phyloP scores from a whole-genome alignment of 2,329 filamentous ascomycete genomes.

The Venturia oleaginea region DNA sequence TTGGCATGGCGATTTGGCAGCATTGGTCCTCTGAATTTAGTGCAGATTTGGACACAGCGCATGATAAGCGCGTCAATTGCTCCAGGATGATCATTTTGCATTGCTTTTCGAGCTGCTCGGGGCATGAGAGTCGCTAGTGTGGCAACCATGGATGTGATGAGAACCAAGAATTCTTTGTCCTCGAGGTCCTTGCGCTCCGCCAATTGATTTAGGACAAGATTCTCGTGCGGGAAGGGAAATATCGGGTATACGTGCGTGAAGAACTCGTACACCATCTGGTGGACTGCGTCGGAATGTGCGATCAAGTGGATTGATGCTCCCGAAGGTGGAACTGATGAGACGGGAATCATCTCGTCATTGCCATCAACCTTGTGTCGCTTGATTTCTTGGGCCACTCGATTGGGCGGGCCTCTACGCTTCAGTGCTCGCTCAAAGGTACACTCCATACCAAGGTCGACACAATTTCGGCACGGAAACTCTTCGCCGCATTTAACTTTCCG shows the following conservation, averaged over 20 bases:
- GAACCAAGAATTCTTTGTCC: constrained; percentile 57
- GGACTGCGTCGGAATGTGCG: constrained; percentile 47
- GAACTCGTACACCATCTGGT: constrained; percentile 68
- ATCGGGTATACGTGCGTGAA: constrained; percentile 75
- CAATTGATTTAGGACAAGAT: constrained; percentile 64
- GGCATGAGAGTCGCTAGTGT: constrained; percentile 68
- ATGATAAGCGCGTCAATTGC: constrained; percentile 60
- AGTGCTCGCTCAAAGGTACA: constrained; percentile 59
- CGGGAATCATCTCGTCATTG: background rate
- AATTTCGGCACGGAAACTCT: constrained; percentile 58
- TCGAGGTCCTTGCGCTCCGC: constrained; percentile 56
- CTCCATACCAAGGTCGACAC: constrained; percentile 54
- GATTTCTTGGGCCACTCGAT: constrained; percentile 57
- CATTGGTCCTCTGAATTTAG: constrained; percentile 55
- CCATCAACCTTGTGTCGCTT: constrained; percentile 37
- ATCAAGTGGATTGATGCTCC: constrained; percentile 54
- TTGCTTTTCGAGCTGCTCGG: constrained; percentile 57
- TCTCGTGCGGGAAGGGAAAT: constrained; percentile 69
- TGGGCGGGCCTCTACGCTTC: constrained; percentile 55
- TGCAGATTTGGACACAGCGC: constrained; percentile 60
- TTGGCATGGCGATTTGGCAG: constrained; percentile 46
- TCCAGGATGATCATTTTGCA: constrained; percentile 54
- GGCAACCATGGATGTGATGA: constrained; percentile 67
- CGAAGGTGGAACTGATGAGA: constrained; percentile 23
- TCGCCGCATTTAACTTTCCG: constrained; percentile 49